phyloP scores from a whole-genome alignment of 345 rosid genomes.

The Dimocarpus longan region DNA sequence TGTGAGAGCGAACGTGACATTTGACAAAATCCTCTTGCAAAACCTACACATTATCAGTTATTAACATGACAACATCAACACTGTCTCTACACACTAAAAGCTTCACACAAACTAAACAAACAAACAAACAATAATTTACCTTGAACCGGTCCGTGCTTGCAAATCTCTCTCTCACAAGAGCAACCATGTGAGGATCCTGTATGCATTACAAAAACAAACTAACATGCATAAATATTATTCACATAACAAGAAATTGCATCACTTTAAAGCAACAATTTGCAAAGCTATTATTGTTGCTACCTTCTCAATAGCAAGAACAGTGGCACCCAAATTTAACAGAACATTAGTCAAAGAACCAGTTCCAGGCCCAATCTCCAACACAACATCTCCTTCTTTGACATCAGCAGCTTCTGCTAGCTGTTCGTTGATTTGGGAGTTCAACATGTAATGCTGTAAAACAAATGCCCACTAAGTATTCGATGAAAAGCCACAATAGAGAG shows the following conservation, averaged over 20 bases:
- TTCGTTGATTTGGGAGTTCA: constrained; percentile 78
- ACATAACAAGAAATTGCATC: not conserved
- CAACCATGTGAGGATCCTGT: constrained; percentile 91
- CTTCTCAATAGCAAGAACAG: constrained; percentile 83
- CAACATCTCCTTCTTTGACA: constrained; percentile 73
- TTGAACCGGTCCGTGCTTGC: constrained; percentile 49
- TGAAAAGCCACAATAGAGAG: constrained; percentile 7
- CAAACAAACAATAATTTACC: constrained; percentile 37
- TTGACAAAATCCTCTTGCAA: constrained; percentile 83
- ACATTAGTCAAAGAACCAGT: constrained; percentile 90
- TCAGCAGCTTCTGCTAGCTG: constrained; percentile 57
- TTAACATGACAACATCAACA: not conserved
- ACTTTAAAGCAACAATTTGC: not conserved
- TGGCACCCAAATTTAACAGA: constrained; percentile 66
- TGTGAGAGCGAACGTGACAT: constrained; percentile 69
- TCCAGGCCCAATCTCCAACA: constrained; percentile 94
- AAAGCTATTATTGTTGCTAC: constrained; percentile 20
- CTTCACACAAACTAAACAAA: not conserved
- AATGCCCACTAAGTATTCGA: constrained; percentile 30
- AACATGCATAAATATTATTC: not conserved
- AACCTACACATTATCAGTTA: constrained; percentile 43
- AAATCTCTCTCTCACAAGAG: constrained; percentile 69
- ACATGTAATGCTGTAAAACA: constrained; percentile 83
- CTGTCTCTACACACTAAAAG: not conserved
- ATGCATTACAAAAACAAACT: constrained; percentile 8